A percentile compares a stretch with the other conserved stretches of the same genome.
Conservation (phyloP, 257 asterid genomes). For the Solanum piurae region DNA sequence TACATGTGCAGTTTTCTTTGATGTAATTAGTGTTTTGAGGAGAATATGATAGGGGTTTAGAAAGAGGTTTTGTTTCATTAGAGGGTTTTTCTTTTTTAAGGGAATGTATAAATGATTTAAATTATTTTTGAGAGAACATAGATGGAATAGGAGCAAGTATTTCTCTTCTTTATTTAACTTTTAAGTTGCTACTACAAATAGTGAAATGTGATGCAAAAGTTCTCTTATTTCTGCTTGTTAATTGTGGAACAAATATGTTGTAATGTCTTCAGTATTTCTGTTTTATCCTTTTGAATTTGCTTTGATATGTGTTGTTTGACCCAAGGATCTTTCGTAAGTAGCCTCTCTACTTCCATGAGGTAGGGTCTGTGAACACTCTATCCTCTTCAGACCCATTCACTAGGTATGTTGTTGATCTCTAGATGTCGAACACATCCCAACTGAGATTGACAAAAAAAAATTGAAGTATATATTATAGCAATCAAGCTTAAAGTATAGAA, state of each 20-base stretch:
- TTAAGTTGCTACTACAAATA: neutral
- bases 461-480: neutral
- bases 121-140: neutral
- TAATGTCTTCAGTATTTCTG: neutral
- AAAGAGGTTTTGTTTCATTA: neutral
- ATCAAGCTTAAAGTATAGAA: neutral
- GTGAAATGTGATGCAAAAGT: neutral
- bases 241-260: neutral
- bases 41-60: neutral
- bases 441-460: neutral
- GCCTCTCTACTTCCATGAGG: neutral
- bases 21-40: conserved; percentile 6
- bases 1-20: conserved; percentile 26
- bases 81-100: neutral
- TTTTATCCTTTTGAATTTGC: neutral
- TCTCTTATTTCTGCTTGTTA: neutral
- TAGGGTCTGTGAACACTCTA: neutral
- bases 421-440: neutral
- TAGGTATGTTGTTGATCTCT: neutral
- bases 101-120: neutral
- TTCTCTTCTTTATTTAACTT: neutral
- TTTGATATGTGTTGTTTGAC: neutral
- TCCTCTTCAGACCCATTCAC: neutral
- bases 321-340: neutral
- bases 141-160: neutral